Conservation (phyloP, 257 asterid genomes). For the Catharanthus roseus region DNA sequence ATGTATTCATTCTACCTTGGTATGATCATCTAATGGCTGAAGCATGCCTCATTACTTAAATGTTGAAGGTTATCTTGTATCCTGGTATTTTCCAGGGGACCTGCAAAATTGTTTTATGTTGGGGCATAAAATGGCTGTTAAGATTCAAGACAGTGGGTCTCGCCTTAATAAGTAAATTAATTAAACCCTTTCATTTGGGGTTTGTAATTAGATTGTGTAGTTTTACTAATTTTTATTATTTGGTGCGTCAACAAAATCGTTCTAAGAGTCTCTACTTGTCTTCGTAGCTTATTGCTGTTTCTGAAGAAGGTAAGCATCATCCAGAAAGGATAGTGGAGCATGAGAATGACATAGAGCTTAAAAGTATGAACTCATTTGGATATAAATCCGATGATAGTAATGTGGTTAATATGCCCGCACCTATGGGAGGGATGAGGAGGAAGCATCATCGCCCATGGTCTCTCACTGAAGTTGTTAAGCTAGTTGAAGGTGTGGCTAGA, state of each 20-base stretch:
- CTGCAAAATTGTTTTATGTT: not conserved
- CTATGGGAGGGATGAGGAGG: conserved; percentile 72
- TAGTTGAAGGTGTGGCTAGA: conserved; percentile 91
- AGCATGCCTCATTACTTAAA: not conserved
- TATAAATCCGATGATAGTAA: conserved; percentile 58
- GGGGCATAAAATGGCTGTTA: not conserved
- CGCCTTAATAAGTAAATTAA: not conserved
- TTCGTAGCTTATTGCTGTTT: conserved; percentile 35
- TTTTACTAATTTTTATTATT: too few species aligned
- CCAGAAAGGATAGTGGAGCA: conserved; percentile 38
- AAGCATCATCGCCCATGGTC: conserved; percentile 98
- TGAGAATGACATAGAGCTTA: conserved; percentile 41
- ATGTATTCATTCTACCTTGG: not conserved
- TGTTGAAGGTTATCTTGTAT: not conserved
- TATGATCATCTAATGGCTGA: not conserved
- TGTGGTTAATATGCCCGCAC: conserved; percentile 34
- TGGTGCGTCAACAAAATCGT: not conserved
- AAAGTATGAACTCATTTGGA: conserved; percentile 31
- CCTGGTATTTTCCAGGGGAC: not conserved
- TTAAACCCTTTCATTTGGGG: not conserved
- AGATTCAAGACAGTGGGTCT: not conserved
- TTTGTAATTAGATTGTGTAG: not conserved
- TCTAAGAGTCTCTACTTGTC: conserved; percentile 11
- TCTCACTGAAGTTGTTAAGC: conserved; percentile 76
- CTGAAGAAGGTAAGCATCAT: conserved; percentile 35